Evolutionary conservation across 192 early-diverging fungal species (phyloP).

Genomic region (Paraglomus brasilianum): DNA sequence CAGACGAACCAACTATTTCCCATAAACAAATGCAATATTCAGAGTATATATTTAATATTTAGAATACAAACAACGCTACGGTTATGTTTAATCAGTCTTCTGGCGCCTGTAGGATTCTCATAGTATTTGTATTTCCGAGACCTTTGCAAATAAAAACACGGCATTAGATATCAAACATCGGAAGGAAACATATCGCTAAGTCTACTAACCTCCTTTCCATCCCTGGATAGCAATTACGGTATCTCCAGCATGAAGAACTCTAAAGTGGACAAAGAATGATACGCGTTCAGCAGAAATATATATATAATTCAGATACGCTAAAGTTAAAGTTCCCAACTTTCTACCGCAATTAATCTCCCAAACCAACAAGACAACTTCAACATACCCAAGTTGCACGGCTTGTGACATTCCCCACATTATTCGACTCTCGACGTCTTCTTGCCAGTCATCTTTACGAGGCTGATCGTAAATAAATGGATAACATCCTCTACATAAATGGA

Average conservation of each 20-base stretch:
- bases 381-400: slow-evolving; percentile 60
- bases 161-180: slow-evolving; percentile 5
- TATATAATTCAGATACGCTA: too few species aligned
- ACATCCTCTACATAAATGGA: slow-evolving; percentile 79
- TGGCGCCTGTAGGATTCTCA: slow-evolving; percentile 64
- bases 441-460: slow-evolving; percentile 60
- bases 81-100: neutral
- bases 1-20: too few species aligned
- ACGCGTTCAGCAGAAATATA: neutral
- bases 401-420: slow-evolving; percentile 77
- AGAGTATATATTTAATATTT: too few species aligned
- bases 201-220: slow-evolving; percentile 66
- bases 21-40: too few species aligned
- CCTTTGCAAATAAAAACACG: slow-evolving; percentile 5
- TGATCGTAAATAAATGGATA: slow-evolving; percentile 74
- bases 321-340: too few species aligned
- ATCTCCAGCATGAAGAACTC: slow-evolving; percentile 66
- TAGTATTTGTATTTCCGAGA: slow-evolving; percentile 80
- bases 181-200: neutral
- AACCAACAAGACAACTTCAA: slow-evolving; percentile 22
- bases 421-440: slow-evolving; percentile 78
- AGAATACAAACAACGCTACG: too few species aligned
- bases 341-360: neutral
- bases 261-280: slow-evolving; percentile 43
- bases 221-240: slow-evolving; percentile 79